Percentiles rank a stretch among this genome's conserved stretches.
These are phyloP conservation scores for Colletotrichum spinosum DNA, from an alignment of 2,329 filamentous ascomycete species.

Conservation along the genomic window DNA sequence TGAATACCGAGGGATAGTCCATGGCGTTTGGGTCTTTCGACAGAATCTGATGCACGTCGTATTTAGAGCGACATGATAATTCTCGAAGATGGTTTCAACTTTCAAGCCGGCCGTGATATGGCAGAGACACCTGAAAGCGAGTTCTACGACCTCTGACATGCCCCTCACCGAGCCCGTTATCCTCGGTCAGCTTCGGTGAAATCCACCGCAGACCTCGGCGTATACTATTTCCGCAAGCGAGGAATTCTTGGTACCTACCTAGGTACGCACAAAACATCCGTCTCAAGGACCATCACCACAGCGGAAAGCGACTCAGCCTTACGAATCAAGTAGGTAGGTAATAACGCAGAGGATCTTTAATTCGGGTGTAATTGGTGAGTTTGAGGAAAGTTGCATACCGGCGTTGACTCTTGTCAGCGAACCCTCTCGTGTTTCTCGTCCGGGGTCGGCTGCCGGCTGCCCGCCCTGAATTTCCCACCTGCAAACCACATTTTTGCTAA, in stretches of 20 bases:
- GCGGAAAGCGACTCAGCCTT: conserved; percentile 35
- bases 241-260: conserved; percentile 30
- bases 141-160: neutral
- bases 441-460: conserved; percentile 15
- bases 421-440: neutral
- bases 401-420: neutral
- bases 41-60: too few species aligned
- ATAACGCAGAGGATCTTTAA: conserved; percentile 26
- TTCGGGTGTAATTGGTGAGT: too few species aligned
- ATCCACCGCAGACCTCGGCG: conserved; percentile 23
- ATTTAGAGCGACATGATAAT: neutral
- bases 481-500: conserved; percentile 36
- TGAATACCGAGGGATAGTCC: conserved; percentile 20
- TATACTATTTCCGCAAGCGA: conserved; percentile 40
- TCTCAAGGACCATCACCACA: conserved; percentile 32
- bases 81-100: neutral
- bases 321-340: conserved; percentile 28
- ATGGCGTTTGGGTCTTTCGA: conserved; percentile 18
- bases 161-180: neutral
- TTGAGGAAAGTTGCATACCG: neutral
- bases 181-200: conserved; percentile 12
- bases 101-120: too few species aligned
- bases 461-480: conserved; percentile 31
- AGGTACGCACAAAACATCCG: conserved; percentile 37
- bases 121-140: too few species aligned